phyloP scores from a whole-genome alignment of 1,139 yeast genomes.

The Suzukiozyma palmioleophila region DNA sequence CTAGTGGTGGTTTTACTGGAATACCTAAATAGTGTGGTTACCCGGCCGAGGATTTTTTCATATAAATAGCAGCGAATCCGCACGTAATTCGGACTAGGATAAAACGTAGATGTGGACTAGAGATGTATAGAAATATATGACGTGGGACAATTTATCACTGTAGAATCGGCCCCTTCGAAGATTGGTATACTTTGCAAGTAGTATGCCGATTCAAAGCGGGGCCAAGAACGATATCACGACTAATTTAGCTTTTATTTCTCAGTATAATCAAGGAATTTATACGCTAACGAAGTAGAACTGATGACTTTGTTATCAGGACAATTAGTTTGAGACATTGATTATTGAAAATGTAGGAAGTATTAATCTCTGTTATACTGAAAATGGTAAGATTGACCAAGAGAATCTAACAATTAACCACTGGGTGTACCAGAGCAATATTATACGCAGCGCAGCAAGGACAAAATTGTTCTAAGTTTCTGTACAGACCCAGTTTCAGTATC shows the following conservation, averaged over 20 bases:
- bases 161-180: slow-evolving; percentile 57
- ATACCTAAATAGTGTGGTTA: background rate
- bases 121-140: background rate
- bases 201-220: slow-evolving; percentile 67
- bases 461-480: no score
- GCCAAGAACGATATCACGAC: slow-evolving; percentile 45
- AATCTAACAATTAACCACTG: no score
- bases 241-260: slow-evolving; percentile 22
- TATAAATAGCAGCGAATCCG: background rate
- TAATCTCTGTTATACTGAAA: no score
- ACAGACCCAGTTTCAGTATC: no score
- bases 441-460: no score
- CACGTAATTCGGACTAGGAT: background rate
- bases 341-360: no score
- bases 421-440: no score
- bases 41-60: background rate
- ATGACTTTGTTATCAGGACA: slow-evolving; percentile 16
- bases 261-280: slow-evolving; percentile 12
- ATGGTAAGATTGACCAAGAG: no score
- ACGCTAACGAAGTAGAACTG: slow-evolving; percentile 17
- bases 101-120: background rate
- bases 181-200: slow-evolving; percentile 51
- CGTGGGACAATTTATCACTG: background rate
- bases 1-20: slow-evolving; percentile 10
- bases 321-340: slow-evolving; percentile 25